These are phyloP conservation scores for Cordyceps farinosa DNA, from an alignment of 2,329 filamentous ascomycete genomes.

Conservation along the genomic window DNA sequence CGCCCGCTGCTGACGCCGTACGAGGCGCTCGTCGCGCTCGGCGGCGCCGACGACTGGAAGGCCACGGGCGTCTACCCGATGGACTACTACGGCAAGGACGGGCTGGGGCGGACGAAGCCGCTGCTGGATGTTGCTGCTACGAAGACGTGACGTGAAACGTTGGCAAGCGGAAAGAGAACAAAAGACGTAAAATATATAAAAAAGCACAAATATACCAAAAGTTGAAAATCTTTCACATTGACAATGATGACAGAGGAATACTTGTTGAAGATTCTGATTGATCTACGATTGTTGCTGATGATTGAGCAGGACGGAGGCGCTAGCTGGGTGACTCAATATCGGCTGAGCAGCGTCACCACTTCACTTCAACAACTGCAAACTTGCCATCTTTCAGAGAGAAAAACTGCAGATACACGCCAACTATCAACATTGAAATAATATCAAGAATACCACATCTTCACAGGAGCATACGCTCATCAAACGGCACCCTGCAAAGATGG, in stretches of 20 bases:
- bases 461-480: not conserved
- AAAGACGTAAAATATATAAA: slow-evolving; percentile 6
- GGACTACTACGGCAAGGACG: slow-evolving; percentile 96
- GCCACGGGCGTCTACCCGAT: slow-evolving; percentile 73
- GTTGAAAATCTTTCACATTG: not conserved
- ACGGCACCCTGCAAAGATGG: slow-evolving; percentile 1
- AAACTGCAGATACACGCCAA: not conserved
- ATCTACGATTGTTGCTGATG: not conserved
- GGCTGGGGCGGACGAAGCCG: slow-evolving; percentile 73
- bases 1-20: slow-evolving; percentile 88
- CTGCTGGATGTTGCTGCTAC: slow-evolving; percentile 27
- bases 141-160: slow-evolving; percentile 17
- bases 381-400: not conserved
- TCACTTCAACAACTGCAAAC: not conserved
- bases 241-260: no score
- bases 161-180: not conserved
- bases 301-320: not conserved
- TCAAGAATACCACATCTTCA: no score
- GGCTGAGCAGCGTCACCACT: not conserved
- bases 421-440: not conserved
- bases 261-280: not conserved
- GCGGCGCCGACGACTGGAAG: slow-evolving; percentile 71
- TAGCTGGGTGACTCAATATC: slow-evolving; percentile 1
- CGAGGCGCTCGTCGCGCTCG: slow-evolving; percentile 88
- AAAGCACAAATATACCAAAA: slow-evolving; percentile 13